Base-by-base conservation (phyloP, 805 yeast genomes). In the Isabelozyma gotoi region DNA sequence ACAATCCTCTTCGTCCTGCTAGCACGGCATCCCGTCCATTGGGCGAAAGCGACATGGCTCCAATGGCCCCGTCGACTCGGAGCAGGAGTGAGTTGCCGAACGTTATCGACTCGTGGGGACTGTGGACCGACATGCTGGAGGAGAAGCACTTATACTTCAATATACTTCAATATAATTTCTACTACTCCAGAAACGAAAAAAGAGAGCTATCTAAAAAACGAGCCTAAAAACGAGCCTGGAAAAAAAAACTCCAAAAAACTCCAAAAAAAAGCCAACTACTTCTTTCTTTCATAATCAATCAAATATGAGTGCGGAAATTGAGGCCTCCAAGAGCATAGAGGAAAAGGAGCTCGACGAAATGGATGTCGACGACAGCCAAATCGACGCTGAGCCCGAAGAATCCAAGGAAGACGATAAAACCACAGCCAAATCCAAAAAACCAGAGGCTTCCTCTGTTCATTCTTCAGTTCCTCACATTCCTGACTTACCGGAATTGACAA, bases 1-100 rank as follows among this genome's bases (percentile, higher is more conserved):
- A 87, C 11, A 94, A 72, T 0, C 99, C 99, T 43, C 84, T 75
- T 40, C 74, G 60, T 51, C 88, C 91, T 0, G 98, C 99, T 21
- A 94, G 66, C 2, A 88, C 98, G 5, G 90, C 96, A 59, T 94
- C 98, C 50, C 98, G 69, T 3, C 97, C 96, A 38, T 84, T 81
- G 6, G 97, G 97, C 40, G 89, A 81, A 12, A 89, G 77, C 2
- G 96, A 85, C 78, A 94, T 88, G 5, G 98, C 89, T 42, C 94
- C 89, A 45, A 91, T 85, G 38, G 96, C 88, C 2, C 94, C 94
- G 61, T 94, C 97, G 41, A 92, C 96, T 37, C 94, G 71, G 36
- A 92, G 64, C 42, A 94, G 85, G 42, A 92, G 78, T 16, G 95
- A 79, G 52, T 85, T 84, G 33, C 88, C 95, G 62, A 89, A 88